Evolutionary conservation across 768 basidiomycete species (phyloP).

Genomic region (Botryobasidium botryosum): DNA sequence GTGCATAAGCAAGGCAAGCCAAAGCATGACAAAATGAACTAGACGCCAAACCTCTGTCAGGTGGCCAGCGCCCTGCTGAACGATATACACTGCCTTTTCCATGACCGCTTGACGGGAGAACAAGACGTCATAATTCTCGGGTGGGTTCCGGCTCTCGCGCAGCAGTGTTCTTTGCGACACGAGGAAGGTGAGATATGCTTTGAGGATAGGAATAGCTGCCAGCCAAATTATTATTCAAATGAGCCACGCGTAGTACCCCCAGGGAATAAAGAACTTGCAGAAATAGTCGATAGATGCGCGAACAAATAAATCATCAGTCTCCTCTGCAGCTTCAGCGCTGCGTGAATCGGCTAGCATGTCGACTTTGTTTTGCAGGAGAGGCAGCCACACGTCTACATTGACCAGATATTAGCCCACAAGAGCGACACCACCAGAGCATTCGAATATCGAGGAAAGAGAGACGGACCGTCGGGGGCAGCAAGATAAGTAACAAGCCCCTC

Average conservation of each 20-base stretch:
- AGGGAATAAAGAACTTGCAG: constrained; percentile 4
- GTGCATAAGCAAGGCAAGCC: background rate
- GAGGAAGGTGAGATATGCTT: constrained; percentile 3
- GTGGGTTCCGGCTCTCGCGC: background rate
- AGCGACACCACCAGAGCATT: background rate
- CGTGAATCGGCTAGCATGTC: too few species aligned
- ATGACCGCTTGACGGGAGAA: constrained; percentile 2
- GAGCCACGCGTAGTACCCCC: background rate
- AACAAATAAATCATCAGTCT: constrained; percentile 6
- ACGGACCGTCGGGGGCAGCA: constrained; percentile 8
- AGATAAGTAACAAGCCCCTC: constrained; percentile 3
- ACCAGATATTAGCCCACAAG: background rate
- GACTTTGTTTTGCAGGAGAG: constrained; percentile 4
- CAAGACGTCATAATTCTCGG: constrained; percentile 1
- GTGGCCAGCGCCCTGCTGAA: constrained; percentile 41
- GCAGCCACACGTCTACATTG: constrained; percentile 11
- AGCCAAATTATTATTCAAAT: background rate
- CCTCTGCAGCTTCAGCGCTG: background rate
- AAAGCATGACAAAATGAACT: background rate
- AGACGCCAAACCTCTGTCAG: constrained; percentile 40
- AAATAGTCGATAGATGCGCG: constrained; percentile 10
- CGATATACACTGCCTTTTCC: constrained; percentile 17
- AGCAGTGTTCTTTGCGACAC: background rate
- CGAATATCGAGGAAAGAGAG: background rate
- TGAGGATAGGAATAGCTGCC: constrained; percentile 10